Evolutionary conservation across 2,329 filamentous ascomycete genomes (phyloP).

Genomic region (Cytospora piceae): DNA sequence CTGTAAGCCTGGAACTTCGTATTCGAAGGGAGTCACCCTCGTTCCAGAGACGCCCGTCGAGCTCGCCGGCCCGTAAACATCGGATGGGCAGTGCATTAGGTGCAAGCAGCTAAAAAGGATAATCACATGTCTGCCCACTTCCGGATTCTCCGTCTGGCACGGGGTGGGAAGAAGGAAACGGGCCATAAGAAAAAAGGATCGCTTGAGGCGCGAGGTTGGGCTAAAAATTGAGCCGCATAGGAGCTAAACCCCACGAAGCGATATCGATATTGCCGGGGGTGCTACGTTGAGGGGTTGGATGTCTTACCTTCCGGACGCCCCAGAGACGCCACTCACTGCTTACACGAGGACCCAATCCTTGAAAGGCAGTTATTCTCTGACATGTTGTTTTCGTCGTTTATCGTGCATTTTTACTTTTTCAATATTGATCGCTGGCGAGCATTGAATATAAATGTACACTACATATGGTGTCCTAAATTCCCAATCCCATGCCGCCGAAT

Average conservation of each 20-base stretch:
- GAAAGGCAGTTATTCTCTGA: not conserved
- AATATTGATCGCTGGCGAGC: too few species aligned
- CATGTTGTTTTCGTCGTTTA: not conserved
- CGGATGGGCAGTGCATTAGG: constrained; percentile 28
- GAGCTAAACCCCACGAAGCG: not conserved
- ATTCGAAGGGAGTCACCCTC: constrained; percentile 21
- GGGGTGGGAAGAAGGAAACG: constrained; percentile 5
- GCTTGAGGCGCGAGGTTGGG: not conserved
- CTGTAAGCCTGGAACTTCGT: constrained; percentile 18
- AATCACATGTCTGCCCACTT: constrained; percentile 1
- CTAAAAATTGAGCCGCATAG: constrained; percentile 10
- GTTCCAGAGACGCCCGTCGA: not conserved
- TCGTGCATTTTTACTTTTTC: not conserved
- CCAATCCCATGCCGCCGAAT: not conserved
- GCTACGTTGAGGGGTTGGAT: not conserved
- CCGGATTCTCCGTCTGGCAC: constrained; percentile 9
- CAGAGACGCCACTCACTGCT: not conserved
- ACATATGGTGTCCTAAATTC: not conserved
- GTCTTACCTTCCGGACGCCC: not conserved
- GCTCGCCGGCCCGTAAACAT: constrained; percentile 10
- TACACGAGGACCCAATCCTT: not conserved
- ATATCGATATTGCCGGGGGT: not conserved
- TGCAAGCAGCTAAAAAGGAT: constrained; percentile 22
- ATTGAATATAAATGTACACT: too few species aligned
- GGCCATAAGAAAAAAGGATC: not conserved